phyloP scores from a whole-genome alignment of 2,329 filamentous ascomycete species.

The Cyclaneusma minus region DNA sequence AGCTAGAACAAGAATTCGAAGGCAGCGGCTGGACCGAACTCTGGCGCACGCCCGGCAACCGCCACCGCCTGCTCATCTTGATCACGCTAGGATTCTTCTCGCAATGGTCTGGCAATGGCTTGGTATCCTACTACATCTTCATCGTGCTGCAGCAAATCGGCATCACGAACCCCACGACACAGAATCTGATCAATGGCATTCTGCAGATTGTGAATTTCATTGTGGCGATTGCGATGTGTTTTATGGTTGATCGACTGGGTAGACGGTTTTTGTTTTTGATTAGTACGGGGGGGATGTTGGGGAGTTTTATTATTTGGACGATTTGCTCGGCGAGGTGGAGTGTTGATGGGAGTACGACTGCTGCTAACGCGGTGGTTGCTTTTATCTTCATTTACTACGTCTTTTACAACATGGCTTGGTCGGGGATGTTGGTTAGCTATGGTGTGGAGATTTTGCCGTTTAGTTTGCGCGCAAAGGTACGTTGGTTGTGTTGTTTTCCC shows the following conservation, averaged over 20 bases:
- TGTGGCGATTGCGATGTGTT: slow-evolving; percentile 12
- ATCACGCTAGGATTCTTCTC: slow-evolving; percentile 37
- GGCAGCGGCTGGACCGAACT: slow-evolving; percentile 29
- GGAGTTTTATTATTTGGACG: slow-evolving; percentile 10
- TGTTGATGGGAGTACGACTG: too few relatives aligned
- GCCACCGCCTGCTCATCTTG: slow-evolving; percentile 36
- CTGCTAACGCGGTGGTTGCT: too few relatives aligned
- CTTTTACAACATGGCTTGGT: slow-evolving; percentile 20
- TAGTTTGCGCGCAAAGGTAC: slow-evolving; percentile 8
- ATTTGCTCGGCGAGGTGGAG: slow-evolving; percentile 8
- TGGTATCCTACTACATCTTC: slow-evolving; percentile 26
- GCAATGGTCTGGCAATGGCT: slow-evolving; percentile 39
- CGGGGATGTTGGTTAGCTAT: slow-evolving; percentile 12
- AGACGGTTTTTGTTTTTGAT: slow-evolving; percentile 13
- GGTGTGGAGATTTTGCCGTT: slow-evolving; percentile 14
- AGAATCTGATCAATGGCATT: slow-evolving; percentile 15
- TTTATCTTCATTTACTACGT: slow-evolving; percentile 33
- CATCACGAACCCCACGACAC: slow-evolving; percentile 17
- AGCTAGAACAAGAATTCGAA: slow-evolving; percentile 28
- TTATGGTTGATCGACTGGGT: slow-evolving; percentile 17
- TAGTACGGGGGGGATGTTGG: slow-evolving; percentile 11
- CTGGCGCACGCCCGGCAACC: slow-evolving; percentile 33
- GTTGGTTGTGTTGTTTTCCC: too few relatives aligned
- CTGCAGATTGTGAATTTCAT: slow-evolving; percentile 15
- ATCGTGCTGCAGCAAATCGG: slow-evolving; percentile 21